Percentiles rank a stretch among this genome's conserved stretches.
These are phyloP conservation scores for Neocallimastix lanati DNA, from an alignment of 192 early-diverging fungal species.

Conservation along the genomic window DNA sequence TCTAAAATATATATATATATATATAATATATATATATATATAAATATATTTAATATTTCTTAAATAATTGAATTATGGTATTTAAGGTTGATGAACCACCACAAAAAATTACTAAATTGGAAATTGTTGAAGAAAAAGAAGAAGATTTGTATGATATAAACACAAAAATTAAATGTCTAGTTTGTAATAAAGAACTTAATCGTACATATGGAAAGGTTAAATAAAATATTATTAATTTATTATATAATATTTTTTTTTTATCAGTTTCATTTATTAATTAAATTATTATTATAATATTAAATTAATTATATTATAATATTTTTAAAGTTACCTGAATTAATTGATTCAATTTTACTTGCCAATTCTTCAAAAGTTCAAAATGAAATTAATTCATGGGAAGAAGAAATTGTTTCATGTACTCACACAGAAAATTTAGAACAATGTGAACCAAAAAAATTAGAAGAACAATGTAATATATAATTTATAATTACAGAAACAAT, in stretches of 20 bases:
- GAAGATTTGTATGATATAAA: constrained; percentile 55
- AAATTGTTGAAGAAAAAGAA: constrained; percentile 58
- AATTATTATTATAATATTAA: too few relatives aligned
- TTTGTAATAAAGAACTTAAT: constrained; percentile 50
- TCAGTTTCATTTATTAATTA: too few relatives aligned
- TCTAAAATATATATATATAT: too few relatives aligned
- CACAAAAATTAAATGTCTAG: constrained; percentile 62
- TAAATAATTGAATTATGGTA: too few relatives aligned
- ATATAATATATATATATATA: too few relatives aligned
- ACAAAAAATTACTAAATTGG: constrained; percentile 84
- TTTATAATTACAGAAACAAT: too few relatives aligned
- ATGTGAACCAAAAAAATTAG: background rate
- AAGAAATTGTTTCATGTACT: constrained; percentile 57
- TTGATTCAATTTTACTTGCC: constrained; percentile 54
- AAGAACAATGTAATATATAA: constrained; percentile 8
- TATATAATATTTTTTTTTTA: background rate
- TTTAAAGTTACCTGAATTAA: constrained; percentile 41
- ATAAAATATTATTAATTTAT: background rate
- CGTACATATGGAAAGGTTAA: constrained; percentile 27
- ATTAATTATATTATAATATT: too few relatives aligned
- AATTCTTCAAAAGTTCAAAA: constrained; percentile 65
- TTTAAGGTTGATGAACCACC: constrained; percentile 36
- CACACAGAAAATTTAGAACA: constrained; percentile 61
- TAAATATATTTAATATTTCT: too few relatives aligned
- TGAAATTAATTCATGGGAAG: constrained; percentile 88